Base-by-base conservation (phyloP, 306 rosid genomes). In the Begonia masoniana region DNA sequence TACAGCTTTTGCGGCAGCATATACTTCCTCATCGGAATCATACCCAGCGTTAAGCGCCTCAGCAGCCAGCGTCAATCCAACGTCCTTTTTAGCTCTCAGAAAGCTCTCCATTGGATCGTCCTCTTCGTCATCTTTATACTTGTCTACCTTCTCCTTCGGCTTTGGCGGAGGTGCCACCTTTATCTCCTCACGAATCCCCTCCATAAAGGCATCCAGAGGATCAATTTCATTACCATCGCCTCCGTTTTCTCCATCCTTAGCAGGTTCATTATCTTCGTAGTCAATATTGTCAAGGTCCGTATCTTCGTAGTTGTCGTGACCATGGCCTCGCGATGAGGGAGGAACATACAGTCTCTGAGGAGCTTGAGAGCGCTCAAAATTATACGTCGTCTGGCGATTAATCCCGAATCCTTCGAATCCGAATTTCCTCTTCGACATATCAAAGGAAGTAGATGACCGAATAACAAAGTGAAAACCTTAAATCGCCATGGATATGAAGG, bases 151-250 rank as follows among this genome's bases (percentile, higher is more conserved):
- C 76, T 81, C 92, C 41, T 73, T 78, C 36, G 75, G 69, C 80
- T 73, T 72, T n/a, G 83, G 79, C 17, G 82, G 79, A 41, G 94
- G 92, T 43, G 92, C 74, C 8, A 94, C 70, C 67, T 7, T 75
- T 92, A 91, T 77, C 72, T 91, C 99, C 61, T 83, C 77, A 47
- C 86, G 96, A 74, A 91, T 91, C 48, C 86, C 88, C 68, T 77
- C 99, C 99, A 86, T 91, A 66, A 91, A 91, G 2, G 97, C 97
- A 61, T 91, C 97, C 3, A 91, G 69, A 1, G 96, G 99, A 47
- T 91, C 99, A 26, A 86, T 62, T 66, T 91, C 97, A 8, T 73
- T 91, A 7, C 56, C 61, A 11, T 5, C 66, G 5, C 43, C 78
- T 0, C 48, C 56, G 10, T 51, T 43, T 10, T 46, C 65, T 19